Evolutionary conservation across 768 basidiomycete species (phyloP).

Genomic region (Amanita subjunquillea): DNA sequence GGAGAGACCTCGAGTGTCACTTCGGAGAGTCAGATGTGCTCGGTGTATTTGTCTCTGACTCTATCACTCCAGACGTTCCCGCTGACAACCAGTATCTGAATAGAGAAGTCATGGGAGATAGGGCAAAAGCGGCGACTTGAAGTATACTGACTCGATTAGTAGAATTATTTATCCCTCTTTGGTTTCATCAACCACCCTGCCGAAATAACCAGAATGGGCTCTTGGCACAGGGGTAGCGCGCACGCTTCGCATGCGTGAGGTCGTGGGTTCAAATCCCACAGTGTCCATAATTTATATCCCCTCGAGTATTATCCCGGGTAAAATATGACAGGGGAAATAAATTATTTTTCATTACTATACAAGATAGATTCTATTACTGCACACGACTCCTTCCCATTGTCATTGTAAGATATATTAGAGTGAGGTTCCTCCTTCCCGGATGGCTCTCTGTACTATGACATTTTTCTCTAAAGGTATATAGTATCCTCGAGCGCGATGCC

Average conservation of each 20-base stretch:
- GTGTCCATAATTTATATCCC: slow-evolving; percentile 23
- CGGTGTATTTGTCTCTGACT: slow-evolving; percentile 4
- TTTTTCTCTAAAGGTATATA: no score
- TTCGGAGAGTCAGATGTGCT: background rate
- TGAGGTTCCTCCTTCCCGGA: no score
- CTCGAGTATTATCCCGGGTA: background rate
- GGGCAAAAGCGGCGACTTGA: background rate
- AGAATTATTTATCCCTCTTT: no score
- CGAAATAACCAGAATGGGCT: slow-evolving; percentile 19
- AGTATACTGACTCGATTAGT: no score
- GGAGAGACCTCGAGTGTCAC: slow-evolving; percentile 22
- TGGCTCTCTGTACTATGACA: no score
- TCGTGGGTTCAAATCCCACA: slow-evolving; percentile 50
- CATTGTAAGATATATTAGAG: no score
- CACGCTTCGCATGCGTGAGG: slow-evolving; percentile 54
- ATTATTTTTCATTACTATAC: no score
- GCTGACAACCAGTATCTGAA: slow-evolving; percentile 47
- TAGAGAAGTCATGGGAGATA: slow-evolving; percentile 41
- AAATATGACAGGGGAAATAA: background rate
- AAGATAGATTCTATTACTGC: no score
- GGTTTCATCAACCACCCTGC: background rate
- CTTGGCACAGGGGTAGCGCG: slow-evolving; percentile 56
- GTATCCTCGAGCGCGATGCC: no score
- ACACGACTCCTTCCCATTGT: no score
- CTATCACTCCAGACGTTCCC: slow-evolving; percentile 18